Evolutionary conservation across 2,329 filamentous ascomycete species (phyloP).

Genomic region (Paecilomyces dactylethromorphus): DNA sequence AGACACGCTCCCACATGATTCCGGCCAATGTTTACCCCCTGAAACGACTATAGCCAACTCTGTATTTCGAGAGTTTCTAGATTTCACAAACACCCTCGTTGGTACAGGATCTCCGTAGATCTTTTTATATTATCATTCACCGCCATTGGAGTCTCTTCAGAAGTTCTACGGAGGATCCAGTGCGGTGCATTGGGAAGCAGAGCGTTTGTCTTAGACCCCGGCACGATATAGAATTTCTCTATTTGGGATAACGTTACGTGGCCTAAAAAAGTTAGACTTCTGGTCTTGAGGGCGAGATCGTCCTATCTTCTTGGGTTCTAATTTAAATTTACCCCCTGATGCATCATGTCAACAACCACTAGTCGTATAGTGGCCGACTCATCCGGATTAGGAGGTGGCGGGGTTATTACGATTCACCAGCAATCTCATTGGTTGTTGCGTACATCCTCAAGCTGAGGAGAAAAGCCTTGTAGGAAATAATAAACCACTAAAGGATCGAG

Average conservation of each 20-base stretch:
- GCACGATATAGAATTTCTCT: neutral
- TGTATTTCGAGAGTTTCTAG: too few relatives aligned
- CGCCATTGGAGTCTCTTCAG: too few relatives aligned
- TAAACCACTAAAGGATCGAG: neutral
- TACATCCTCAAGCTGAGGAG: neutral
- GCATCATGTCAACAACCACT: neutral
- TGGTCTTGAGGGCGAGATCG: neutral
- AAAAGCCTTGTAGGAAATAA: neutral
- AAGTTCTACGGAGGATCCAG: too few relatives aligned
- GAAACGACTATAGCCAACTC: too few relatives aligned
- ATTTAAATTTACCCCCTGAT: neutral
- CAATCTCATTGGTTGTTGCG: neutral
- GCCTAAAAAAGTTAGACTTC: neutral
- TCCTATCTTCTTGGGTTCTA: neutral
- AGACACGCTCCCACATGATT: too few relatives aligned
- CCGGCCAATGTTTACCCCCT: too few relatives aligned
- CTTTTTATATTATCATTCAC: too few relatives aligned
- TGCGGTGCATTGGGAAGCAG: too few relatives aligned
- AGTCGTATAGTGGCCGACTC: neutral
- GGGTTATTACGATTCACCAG: neutral
- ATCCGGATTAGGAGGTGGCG: neutral
- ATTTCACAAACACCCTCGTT: too few relatives aligned
- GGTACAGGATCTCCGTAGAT: too few relatives aligned
- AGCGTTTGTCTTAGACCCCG: too few relatives aligned
- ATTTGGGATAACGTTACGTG: too few relatives aligned